A percentile compares a stretch with the other conserved stretches of the same genome.
Evolutionary conservation across 495 filamentous ascomycete genomes (phyloP).

Genomic region (Daldinia decipiens): DNA sequence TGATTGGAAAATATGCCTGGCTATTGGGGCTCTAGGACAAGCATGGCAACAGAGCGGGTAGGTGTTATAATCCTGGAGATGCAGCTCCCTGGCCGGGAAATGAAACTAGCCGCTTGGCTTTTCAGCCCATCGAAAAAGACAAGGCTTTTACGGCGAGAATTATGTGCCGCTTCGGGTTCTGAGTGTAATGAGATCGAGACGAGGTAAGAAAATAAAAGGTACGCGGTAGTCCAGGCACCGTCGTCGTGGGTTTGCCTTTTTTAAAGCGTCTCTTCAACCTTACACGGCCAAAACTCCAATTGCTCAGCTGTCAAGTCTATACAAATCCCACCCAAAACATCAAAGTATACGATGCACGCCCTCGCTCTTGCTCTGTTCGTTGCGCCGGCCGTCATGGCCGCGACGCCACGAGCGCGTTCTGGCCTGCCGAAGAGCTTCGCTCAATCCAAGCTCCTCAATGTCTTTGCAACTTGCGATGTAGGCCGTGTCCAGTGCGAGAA

Average conservation of each 20-base stretch:
- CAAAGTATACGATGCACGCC: constrained; percentile 25
- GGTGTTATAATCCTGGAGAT: constrained; percentile 19
- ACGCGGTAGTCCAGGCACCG: not conserved
- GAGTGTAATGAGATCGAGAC: constrained; percentile 21
- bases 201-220: constrained; percentile 32
- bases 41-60: constrained; percentile 21
- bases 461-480: constrained; percentile 24
- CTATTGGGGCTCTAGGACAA: constrained; percentile 22
- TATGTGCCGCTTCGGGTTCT: constrained; percentile 5
- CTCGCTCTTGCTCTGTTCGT: constrained; percentile 31
- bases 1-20: constrained; percentile 14
- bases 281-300: constrained; percentile 1
- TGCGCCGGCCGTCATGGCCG: constrained; percentile 30
- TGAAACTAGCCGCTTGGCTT: constrained; percentile 32
- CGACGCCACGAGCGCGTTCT: constrained; percentile 26
- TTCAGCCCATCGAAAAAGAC: constrained; percentile 30
- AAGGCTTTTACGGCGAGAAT: constrained; percentile 12
- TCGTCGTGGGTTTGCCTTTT: not conserved
- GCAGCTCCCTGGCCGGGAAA: constrained; percentile 24
- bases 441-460: constrained; percentile 28
- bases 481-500: constrained; percentile 30
- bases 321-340: not conserved
- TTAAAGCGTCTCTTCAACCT: not conserved
- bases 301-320: constrained; percentile 1
- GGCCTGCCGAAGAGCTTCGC: constrained; percentile 35